Percentiles rank a stretch among this genome's conserved stretches.
Evolutionary conservation across 2,329 filamentous ascomycete species (phyloP).

Genomic region (Lachnellula cervina): DNA sequence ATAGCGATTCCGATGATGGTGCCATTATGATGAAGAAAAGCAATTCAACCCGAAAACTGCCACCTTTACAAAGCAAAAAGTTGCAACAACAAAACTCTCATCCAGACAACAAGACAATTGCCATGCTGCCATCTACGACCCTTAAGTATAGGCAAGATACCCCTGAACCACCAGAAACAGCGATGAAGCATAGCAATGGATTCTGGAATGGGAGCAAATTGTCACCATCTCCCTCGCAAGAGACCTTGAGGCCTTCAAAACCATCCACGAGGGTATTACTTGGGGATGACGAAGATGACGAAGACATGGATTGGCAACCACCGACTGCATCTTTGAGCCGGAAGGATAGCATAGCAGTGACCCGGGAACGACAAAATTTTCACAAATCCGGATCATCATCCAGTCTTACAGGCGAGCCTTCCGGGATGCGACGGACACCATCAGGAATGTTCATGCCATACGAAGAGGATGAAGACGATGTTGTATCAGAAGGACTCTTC

Average conservation of each 20-base stretch:
- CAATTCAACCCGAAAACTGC: slow-evolving; percentile 48
- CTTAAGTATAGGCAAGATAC: slow-evolving; percentile 55
- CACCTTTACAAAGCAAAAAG: slow-evolving; percentile 35
- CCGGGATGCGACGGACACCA: slow-evolving; percentile 68
- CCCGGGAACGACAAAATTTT: slow-evolving; percentile 26
- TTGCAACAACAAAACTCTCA: slow-evolving; percentile 44
- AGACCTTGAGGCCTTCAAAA: slow-evolving; percentile 67
- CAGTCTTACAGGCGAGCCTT: slow-evolving; percentile 42
- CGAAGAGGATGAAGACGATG: slow-evolving; percentile 65
- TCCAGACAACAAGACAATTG: slow-evolving; percentile 60
- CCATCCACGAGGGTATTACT: slow-evolving; percentile 56
- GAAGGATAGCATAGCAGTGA: slow-evolving; percentile 26
- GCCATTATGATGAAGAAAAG: slow-evolving; percentile 64
- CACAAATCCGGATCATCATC: slow-evolving; percentile 34
- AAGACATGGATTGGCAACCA: slow-evolving; percentile 48
- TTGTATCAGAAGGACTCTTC: slow-evolving; percentile 51
- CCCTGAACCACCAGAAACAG: slow-evolving; percentile 58
- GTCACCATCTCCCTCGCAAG: slow-evolving; percentile 69
- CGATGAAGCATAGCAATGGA: slow-evolving; percentile 55
- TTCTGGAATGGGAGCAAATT: slow-evolving; percentile 36
- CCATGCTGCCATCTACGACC: slow-evolving; percentile 62
- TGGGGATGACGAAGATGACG: slow-evolving; percentile 45
- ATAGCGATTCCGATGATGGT: slow-evolving; percentile 57
- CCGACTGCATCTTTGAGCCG: slow-evolving; percentile 24
- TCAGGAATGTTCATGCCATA: slow-evolving; percentile 92